A percentile compares a stretch with the other conserved stretches of the same genome.
These are phyloP conservation scores for Allodekkera sacchari DNA, from an alignment of 805 yeast genomes.

Conservation along the genomic window DNA sequence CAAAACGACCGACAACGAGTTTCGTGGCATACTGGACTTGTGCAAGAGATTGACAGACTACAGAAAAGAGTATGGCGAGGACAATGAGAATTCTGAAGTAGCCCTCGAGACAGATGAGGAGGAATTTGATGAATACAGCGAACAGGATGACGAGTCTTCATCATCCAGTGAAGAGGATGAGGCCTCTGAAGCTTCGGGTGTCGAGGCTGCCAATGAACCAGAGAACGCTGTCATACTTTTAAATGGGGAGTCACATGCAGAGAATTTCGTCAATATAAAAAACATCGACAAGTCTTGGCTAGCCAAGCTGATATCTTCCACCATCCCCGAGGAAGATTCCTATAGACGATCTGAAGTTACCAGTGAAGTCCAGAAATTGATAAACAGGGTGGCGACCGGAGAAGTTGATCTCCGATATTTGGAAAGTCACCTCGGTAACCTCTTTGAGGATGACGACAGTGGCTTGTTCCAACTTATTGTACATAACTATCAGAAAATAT, in stretches of 20 bases:
- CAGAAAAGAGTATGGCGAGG: constrained; percentile 13
- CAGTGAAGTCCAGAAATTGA: constrained; percentile 28
- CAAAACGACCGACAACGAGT: constrained; percentile 32
- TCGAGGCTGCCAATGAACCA: constrained; percentile 19
- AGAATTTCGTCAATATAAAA: constrained; percentile 1
- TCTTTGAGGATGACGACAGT: constrained; percentile 44
- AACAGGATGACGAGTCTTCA: constrained; percentile 23
- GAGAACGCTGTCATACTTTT: constrained; percentile 4
- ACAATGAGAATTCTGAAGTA: constrained; percentile 28
- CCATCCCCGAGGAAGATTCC: constrained; percentile 29
- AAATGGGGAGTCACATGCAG: background rate
- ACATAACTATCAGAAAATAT: constrained; percentile 29
- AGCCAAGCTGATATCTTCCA: constrained; percentile 36
- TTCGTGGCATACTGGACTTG: constrained; percentile 38
- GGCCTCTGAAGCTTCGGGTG: constrained; percentile 24
- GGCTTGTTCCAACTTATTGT: constrained; percentile 41
- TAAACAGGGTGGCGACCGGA: constrained; percentile 25
- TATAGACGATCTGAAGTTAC: constrained; percentile 28
- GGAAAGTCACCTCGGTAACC: constrained; percentile 45
- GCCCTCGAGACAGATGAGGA: constrained; percentile 31
- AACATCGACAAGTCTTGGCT: constrained; percentile 39
- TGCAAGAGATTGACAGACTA: constrained; percentile 45
- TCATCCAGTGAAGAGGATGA: constrained; percentile 19
- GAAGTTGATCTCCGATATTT: constrained; percentile 32
- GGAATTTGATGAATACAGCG: constrained; percentile 28